These are phyloP conservation scores for Platanthera zijinensis DNA, from an alignment of 106 monocot species.

Conservation along the genomic window DNA sequence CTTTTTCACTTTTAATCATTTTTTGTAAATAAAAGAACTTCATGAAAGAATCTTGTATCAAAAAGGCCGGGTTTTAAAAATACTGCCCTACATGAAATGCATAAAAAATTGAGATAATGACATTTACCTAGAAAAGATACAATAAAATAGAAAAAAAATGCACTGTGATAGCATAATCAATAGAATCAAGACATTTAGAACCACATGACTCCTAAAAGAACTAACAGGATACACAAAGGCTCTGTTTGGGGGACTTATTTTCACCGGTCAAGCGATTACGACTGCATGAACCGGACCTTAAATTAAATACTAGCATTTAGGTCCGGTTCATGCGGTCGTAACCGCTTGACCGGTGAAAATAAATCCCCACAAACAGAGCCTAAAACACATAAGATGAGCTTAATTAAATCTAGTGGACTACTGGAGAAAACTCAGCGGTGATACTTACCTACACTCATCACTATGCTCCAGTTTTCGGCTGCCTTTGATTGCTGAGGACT, in stretches of 20 bases:
- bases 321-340: no score
- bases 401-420: neutral
- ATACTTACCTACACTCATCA: slow-evolving; percentile 47
- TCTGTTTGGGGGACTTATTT: neutral
- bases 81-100: no score
- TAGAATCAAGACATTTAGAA: neutral
- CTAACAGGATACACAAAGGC: neutral
- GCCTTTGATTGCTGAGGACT: slow-evolving; percentile 76
- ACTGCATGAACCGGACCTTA: no score
- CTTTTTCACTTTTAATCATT: no score
- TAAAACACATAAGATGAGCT: neutral
- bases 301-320: no score
- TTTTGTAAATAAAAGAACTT: no score
- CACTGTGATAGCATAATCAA: neutral
- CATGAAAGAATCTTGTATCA: no score
- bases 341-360: no score
- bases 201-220: neutral
- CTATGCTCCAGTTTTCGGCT: slow-evolving; percentile 84
- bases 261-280: neutral
- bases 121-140: neutral
- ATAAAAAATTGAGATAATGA: no score
- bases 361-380: no score
- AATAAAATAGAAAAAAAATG: neutral
- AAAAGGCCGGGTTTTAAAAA: no score
- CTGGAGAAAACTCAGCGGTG: neutral